Base-by-base conservation (phyloP, 176 grass and related monocot genomes). In the Guadua angustifolia region DNA sequence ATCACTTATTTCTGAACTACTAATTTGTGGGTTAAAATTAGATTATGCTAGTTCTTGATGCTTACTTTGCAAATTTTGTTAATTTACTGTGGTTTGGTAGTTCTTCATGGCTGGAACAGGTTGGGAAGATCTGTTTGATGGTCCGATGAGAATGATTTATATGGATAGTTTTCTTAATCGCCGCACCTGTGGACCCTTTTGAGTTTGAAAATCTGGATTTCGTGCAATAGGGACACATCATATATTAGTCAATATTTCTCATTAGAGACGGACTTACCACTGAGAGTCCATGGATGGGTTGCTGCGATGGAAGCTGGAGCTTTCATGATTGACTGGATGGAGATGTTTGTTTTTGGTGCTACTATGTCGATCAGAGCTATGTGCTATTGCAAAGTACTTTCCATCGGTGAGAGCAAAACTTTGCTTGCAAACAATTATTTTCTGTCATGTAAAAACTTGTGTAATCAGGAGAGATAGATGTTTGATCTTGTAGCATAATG, bases 101-200 rank as follows among this genome's bases (percentile, higher is more conserved):
- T 14, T 81, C 59, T 49, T 82, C 59, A 10, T 32, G 38, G 26
- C 60, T 51, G 44, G 52, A 66, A 53, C 16, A 18, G 44, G 62
- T 61, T 61, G 45, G 26, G 50, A 38, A 18, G 61, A 57, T 80
- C 61, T 53, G 58, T 73, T 64, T 25, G 47, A 9, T 44, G 43
- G 38, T 75, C 78, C 75, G 78, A 75, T 87, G 85, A 18, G 24
- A 45, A 59, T 85, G 53, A 70, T 53, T 75, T 67, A 8, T 66
- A 57, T 35, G 67, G 80, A 2, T 51, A 81, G 7, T 73, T 18
- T 36, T 81, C 62, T 59, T 85, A 46, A 61, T 63, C 75, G 78
- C 70, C n/a, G n/a, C 69, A 81, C 61, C 61, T 75, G 21, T n/a
- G 78, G 49, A 50, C 25, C 33, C 36, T 57, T 38, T 39, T 40